phyloP scores from a whole-genome alignment of 2,329 filamentous ascomycete species.

The Aspergillus sp. region DNA sequence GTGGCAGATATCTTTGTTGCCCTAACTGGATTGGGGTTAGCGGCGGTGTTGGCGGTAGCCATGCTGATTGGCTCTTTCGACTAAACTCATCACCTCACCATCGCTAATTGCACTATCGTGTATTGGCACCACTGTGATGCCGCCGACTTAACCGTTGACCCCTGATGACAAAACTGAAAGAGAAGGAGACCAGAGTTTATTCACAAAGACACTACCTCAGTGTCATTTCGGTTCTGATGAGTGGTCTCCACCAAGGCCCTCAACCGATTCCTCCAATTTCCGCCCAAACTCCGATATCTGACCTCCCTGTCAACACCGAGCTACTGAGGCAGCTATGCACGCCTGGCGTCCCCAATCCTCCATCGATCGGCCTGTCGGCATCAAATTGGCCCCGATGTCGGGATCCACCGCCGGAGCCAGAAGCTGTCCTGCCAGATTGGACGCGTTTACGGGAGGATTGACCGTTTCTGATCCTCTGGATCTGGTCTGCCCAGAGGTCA shows the following conservation, averaged over 20 bases:
- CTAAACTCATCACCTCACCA: too few relatives aligned
- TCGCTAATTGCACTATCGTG: too few relatives aligned
- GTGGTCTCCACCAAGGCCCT: background rate
- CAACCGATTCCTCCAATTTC: background rate
- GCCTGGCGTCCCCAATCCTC: background rate
- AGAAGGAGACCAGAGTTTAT: too few relatives aligned
- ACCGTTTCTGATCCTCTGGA: constrained; percentile 9
- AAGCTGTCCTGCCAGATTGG: background rate
- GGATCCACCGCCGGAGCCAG: constrained; percentile 11
- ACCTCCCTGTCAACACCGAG: background rate
- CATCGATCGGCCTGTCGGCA: constrained; percentile 6
- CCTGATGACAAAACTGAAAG: too few relatives aligned
- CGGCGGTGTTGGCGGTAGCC: too few relatives aligned
- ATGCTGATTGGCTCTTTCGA: too few relatives aligned
- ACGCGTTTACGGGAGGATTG: constrained; percentile 9
- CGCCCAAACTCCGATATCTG: too few relatives aligned
- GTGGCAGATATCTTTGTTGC: too few relatives aligned
- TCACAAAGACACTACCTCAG: too few relatives aligned
- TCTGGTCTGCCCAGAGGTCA: background rate
- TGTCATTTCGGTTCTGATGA: background rate
- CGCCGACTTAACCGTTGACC: too few relatives aligned
- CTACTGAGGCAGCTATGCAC: background rate
- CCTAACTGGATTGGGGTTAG: too few relatives aligned
- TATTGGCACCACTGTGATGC: too few relatives aligned
- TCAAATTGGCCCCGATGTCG: constrained; percentile 4